phyloP scores from a whole-genome alignment of 345 rosid species.

The Hibiscus tridactylites region DNA sequence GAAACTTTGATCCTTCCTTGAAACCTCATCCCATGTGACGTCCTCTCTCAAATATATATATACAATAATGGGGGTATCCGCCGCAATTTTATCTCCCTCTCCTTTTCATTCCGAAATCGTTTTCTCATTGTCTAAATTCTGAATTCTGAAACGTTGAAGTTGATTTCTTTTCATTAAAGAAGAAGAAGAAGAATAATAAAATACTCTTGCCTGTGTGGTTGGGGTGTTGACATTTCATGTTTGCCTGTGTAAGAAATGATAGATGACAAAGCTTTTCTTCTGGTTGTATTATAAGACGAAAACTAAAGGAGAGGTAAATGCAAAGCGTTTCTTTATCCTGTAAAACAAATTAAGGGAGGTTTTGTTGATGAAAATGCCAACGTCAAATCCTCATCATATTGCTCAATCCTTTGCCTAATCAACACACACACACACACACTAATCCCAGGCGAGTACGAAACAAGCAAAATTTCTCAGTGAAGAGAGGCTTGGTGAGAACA shows the following conservation, averaged over 20 bases:
- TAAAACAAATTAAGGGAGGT: constrained; percentile 24
- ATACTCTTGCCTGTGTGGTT: constrained; percentile 20
- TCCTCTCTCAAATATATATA: not conserved
- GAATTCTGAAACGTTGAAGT: constrained; percentile 25
- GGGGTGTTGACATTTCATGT: constrained; percentile 61
- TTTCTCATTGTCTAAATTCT: constrained; percentile 14
- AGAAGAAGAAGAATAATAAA: not conserved
- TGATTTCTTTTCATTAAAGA: constrained; percentile 12
- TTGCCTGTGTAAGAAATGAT: constrained; percentile 4
- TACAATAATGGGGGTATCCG: not conserved
- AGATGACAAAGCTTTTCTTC: not conserved
- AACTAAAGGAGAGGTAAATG: not conserved
- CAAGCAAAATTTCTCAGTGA: too few relatives aligned
- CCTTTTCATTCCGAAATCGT: not conserved
- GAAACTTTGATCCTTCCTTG: constrained; percentile 8
- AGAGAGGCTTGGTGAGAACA: too few relatives aligned
- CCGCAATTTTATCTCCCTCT: constrained; percentile 36
- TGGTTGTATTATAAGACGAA: constrained; percentile 2
- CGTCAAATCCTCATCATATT: constrained; percentile 17
- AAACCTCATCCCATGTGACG: constrained; percentile 18
- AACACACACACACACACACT: too few relatives aligned
- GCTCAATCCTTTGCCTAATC: too few relatives aligned
- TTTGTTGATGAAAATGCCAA: constrained; percentile 16
- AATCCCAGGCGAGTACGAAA: too few relatives aligned
- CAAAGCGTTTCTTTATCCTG: not conserved